These are phyloP conservation scores for Hibiscus trionum DNA, from an alignment of 345 rosid species.

Conservation along the genomic window DNA sequence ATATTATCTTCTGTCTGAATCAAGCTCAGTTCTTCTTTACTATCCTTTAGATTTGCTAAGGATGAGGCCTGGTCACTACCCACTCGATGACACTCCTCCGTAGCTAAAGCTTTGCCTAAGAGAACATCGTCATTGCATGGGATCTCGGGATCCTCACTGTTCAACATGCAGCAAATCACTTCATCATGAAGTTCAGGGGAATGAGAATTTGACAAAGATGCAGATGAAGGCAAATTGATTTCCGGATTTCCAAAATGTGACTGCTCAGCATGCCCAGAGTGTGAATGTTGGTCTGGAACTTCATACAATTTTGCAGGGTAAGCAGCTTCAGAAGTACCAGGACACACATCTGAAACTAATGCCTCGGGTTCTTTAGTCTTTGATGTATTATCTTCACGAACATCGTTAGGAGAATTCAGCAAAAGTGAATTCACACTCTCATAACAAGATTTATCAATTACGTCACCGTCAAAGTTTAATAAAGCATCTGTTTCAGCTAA, in stretches of 20 bases:
- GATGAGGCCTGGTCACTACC: constrained; percentile 15
- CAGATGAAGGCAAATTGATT: constrained; percentile 25
- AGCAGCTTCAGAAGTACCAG: constrained; percentile 14
- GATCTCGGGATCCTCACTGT: constrained; percentile 65
- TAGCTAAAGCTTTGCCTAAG: constrained; percentile 12
- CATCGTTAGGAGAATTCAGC: constrained; percentile 17
- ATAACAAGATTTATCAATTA: constrained; percentile 19
- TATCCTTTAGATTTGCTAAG: constrained; percentile 14
- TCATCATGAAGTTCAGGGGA: constrained; percentile 31
- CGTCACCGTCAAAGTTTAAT: constrained; percentile 27
- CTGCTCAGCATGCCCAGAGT: constrained; percentile 23
- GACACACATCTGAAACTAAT: constrained; percentile 12
- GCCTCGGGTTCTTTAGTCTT: constrained; percentile 17
- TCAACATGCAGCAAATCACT: constrained; percentile 39
- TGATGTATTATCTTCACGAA: constrained; percentile 7
- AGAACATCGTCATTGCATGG: constrained; percentile 65
- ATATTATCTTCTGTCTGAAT: constrained; percentile 24
- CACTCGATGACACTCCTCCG: constrained; percentile 1
- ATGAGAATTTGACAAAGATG: constrained; percentile 23
- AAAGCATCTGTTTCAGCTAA: constrained; percentile 32
- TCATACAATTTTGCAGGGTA: constrained; percentile 21
- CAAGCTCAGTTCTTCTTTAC: constrained; percentile 18
- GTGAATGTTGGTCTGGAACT: constrained; percentile 22
- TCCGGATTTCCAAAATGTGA: constrained; percentile 23
- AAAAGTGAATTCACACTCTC: constrained; percentile 18